These are phyloP conservation scores for Chernovozyma sophiae-reginae DNA, from an alignment of 1,139 yeast species.

Conservation along the genomic window DNA sequence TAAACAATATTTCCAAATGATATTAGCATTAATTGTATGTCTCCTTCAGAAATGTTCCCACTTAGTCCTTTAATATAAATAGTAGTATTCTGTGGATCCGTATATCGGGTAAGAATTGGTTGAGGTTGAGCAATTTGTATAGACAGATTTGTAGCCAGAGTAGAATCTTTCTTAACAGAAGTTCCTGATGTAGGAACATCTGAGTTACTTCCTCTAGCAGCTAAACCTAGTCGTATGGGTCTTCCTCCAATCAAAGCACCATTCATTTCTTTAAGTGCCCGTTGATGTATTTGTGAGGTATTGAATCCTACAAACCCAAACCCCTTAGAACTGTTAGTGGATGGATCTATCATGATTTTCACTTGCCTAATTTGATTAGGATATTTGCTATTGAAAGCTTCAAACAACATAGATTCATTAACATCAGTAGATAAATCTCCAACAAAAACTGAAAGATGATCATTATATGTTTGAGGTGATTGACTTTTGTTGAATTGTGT, in stretches of 20 bases:
- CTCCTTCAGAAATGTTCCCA: slow-evolving; percentile 25
- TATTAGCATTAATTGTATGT: slow-evolving; percentile 25
- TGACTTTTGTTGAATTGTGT: slow-evolving; percentile 25
- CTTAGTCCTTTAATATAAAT: slow-evolving; percentile 28
- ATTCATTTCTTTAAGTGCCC: slow-evolving; percentile 79
- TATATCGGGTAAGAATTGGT: slow-evolving; percentile 26
- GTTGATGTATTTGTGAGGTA: slow-evolving; percentile 65
- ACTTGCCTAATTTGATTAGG: slow-evolving; percentile 74
- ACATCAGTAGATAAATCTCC: slow-evolving; percentile 81
- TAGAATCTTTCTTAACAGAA: background rate
- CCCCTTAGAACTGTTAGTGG: slow-evolving; percentile 74
- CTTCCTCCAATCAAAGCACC: slow-evolving; percentile 72
- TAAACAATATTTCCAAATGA: slow-evolving; percentile 34
- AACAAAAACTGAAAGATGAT: slow-evolving; percentile 63
- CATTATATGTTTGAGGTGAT: slow-evolving; percentile 4
- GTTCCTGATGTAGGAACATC: slow-evolving; percentile 6
- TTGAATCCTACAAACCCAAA: slow-evolving; percentile 89
- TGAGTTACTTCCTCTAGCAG: slow-evolving; percentile 19
- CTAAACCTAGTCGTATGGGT: slow-evolving; percentile 61
- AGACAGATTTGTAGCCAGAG: background rate
- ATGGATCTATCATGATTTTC: slow-evolving; percentile 80
- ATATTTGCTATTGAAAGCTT: slow-evolving; percentile 65
- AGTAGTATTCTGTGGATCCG: slow-evolving; percentile 37
- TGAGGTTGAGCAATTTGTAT: slow-evolving; percentile 27
- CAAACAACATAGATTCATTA: slow-evolving; percentile 65